Evolutionary conservation across 768 basidiomycete species (phyloP).

Genomic region (Hypholoma fasciculare): DNA sequence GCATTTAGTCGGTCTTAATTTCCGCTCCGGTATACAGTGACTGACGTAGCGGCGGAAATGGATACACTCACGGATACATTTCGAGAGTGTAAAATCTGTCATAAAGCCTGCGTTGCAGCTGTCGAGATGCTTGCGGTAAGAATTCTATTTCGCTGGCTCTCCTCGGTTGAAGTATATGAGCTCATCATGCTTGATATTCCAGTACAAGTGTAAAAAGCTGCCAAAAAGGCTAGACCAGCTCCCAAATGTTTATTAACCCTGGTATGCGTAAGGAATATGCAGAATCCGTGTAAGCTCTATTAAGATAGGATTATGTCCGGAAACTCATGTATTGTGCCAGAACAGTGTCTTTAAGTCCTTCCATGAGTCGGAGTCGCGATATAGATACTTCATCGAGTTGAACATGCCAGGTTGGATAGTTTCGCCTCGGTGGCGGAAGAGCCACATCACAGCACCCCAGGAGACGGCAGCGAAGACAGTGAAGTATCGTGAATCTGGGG

Average conservation of each 20-base stretch:
- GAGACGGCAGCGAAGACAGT: constrained; percentile 82
- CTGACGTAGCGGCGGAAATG: constrained; percentile 73
- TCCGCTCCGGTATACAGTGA: constrained; percentile 37
- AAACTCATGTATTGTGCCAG: constrained; percentile 82
- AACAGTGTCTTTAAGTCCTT: constrained; percentile 76
- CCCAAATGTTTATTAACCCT: constrained; percentile 25
- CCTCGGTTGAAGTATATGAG: constrained; percentile 4
- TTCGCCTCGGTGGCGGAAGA: constrained; percentile 85
- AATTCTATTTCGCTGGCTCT: not conserved
- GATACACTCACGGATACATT: constrained; percentile 45
- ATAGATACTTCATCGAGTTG: constrained; percentile 94
- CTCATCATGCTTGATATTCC: constrained; percentile 7
- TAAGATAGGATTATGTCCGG: constrained; percentile 13
- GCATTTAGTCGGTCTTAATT: constrained; percentile 3
- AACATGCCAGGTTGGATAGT: constrained; percentile 98
- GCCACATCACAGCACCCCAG: constrained; percentile 98
- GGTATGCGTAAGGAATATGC: constrained; percentile 3
- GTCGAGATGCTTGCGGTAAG: constrained; percentile 69
- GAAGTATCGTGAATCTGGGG: constrained; percentile 85
- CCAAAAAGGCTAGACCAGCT: constrained; percentile 53
- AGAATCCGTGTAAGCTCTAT: constrained; percentile 16
- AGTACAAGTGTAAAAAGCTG: constrained; percentile 67
- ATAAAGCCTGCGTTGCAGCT: constrained; percentile 62
- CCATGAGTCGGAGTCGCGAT: constrained; percentile 92
- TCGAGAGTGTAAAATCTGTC: constrained; percentile 49